phyloP scores from a whole-genome alignment of 495 filamentous ascomycete species.

The Echria macrotheca region DNA sequence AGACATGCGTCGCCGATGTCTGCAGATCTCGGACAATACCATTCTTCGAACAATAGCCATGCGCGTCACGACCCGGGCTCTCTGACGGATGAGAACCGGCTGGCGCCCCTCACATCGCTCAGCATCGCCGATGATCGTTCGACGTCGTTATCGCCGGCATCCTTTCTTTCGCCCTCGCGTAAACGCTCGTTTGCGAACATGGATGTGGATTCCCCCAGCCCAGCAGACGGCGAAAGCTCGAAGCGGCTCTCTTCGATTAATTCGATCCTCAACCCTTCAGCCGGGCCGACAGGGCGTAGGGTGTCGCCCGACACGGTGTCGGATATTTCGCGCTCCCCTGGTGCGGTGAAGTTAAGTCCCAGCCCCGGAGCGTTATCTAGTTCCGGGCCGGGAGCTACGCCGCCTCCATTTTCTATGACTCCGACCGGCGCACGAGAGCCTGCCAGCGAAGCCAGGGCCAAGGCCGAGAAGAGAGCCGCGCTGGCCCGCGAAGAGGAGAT shows the following conservation, averaged over 20 bases:
- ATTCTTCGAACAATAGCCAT: conserved; percentile 30
- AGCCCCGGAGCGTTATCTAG: conserved; percentile 33
- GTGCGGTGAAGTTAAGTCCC: conserved; percentile 26
- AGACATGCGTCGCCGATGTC: conserved; percentile 32
- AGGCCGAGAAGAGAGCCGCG: conserved; percentile 57
- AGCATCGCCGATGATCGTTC: conserved; percentile 37
- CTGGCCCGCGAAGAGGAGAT: conserved; percentile 69
- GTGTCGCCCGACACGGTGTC: conserved; percentile 17
- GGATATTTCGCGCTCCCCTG: conserved; percentile 32
- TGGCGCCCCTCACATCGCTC: conserved; percentile 48
- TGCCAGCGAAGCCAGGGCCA: conserved; percentile 48
- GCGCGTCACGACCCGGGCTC: conserved; percentile 36
- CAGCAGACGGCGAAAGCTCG: conserved; percentile 27
- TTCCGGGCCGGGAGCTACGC: conserved; percentile 15
- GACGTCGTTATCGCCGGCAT: conserved; percentile 47
- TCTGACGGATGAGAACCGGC: conserved; percentile 48
- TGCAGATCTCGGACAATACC: conserved; percentile 41
- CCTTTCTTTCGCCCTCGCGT: conserved; percentile 49
- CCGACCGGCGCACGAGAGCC: conserved; percentile 30
- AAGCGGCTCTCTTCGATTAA: conserved; percentile 73
- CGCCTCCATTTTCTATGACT: conserved; percentile 24
- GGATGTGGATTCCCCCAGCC: conserved; percentile 37
- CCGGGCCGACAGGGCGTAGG: conserved; percentile 21
- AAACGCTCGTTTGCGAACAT: conserved; percentile 62
- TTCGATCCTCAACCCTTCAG: conserved; percentile 67